A percentile compares a stretch with the other conserved stretches of the same genome.
Conservation (phyloP, 2,329 filamentous ascomycete genomes). For the Monosporascus cannonballus region DNA sequence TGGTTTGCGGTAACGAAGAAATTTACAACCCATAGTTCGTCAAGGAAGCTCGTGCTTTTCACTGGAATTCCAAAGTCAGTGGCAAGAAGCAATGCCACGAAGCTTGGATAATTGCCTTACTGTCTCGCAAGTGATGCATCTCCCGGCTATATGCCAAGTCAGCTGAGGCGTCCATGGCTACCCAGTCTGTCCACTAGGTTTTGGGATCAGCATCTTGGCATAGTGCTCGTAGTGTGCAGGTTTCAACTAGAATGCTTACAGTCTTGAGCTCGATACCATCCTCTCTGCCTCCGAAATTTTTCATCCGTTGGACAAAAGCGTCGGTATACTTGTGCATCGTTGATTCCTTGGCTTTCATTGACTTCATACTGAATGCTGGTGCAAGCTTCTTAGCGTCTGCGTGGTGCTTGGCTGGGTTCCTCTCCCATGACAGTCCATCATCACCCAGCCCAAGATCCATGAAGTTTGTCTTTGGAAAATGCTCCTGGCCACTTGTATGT, state of each 20-base stretch:
- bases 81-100: not conserved
- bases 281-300: not conserved
- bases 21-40: conserved; percentile 5
- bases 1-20: conserved; percentile 7
- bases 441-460: conserved; percentile 1
- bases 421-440: conserved; percentile 4
- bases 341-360: conserved; percentile 2
- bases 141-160: conserved; percentile 16
- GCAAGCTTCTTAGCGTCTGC: conserved; percentile 2
- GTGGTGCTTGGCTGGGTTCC: conserved; percentile 7
- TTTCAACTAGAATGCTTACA: not conserved
- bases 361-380: conserved; percentile 6
- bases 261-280: conserved; percentile 5
- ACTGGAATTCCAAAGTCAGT: conserved; percentile 3
- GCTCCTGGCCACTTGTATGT: conserved; percentile 1
- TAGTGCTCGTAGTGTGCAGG: too few relatives aligned
- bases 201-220: not conserved
- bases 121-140: conserved; percentile 11
- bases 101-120: conserved; percentile 4
- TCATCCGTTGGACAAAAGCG: conserved; percentile 6
- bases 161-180: conserved; percentile 16
- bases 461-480: conserved; percentile 4
- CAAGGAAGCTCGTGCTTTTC: conserved; percentile 4
- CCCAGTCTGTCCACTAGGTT: conserved; percentile 15
- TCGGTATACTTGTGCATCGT: conserved; percentile 7